These are phyloP conservation scores for Dentipellis sp. DNA, from an alignment of 768 basidiomycete genomes.

Conservation along the genomic window DNA sequence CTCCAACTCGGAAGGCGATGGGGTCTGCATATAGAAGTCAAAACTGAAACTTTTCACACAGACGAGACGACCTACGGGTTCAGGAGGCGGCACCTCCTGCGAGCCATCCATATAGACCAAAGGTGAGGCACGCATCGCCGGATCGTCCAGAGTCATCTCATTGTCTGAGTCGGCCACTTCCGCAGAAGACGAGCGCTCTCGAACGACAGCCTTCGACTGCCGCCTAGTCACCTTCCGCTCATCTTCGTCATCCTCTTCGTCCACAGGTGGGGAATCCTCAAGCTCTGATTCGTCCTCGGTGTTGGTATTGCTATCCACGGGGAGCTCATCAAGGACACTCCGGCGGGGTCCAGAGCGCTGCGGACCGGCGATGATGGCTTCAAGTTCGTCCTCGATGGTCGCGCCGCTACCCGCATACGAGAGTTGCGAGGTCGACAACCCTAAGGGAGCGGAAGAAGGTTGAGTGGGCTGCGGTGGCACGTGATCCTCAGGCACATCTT, in stretches of 20 bases:
- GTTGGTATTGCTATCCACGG: constrained; percentile 7
- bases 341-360: constrained; percentile 3
- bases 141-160: background rate
- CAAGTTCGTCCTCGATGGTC: background rate
- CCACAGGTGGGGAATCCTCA: constrained; percentile 3
- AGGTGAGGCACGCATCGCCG: background rate
- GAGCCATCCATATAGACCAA: constrained; percentile 9
- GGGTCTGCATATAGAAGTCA: background rate
- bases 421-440: background rate
- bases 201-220: background rate
- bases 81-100: background rate
- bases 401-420: background rate
- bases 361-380: constrained; percentile 7
- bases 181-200: background rate
- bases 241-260: constrained; percentile 12
- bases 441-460: background rate
- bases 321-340: constrained; percentile 13
- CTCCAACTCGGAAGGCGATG: background rate
- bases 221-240: background rate
- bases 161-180: constrained; percentile 4
- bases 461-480: background rate
- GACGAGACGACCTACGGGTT: constrained; percentile 1
- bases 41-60: background rate
- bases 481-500: background rate
- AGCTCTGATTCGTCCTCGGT: constrained; percentile 4